Evolutionary conservation across 2,329 filamentous ascomycete genomes (phyloP), one percentile per base, ranked within the genome.

Genomic region (Pseudogymnoascus pannorum): DNA sequence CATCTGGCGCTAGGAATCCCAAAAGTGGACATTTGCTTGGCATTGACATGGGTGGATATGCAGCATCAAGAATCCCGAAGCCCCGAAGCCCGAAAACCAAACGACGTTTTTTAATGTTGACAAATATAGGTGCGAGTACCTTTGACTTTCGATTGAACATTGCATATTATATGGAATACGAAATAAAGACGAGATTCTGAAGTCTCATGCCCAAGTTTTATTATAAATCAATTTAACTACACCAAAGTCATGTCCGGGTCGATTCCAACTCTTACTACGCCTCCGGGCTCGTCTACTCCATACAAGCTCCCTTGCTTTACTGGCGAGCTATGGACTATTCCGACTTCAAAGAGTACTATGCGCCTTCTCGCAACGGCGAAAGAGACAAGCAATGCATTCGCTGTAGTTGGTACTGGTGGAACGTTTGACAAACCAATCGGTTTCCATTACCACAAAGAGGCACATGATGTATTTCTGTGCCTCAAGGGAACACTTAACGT

Each of bases 391-490:
- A 68, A 68, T 57, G 66, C 69, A 2, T 68, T 70, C 44, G 66
- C 68, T 4, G 62, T 70, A 3, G 65, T 70, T 5, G 64, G 66
- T 4, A 68, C 66, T 4, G 67, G 69, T 4, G 66, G 66, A 9
- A 68, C 68, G 8, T 66, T 63, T 38, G 67, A 68, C 33, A 62
- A 67, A 14, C 66, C 68, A 6, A 68, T 69, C 2, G 82, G 81
- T 0, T 85, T 84, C 65, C 82, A 85, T 69, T 83, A 77, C 66
- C 82, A 85, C 65, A 75, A 76, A 31, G 76, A 83, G 58, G 78
- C 81, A 0, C 82, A 84, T 65, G 82, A 84, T 67, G 77, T 84
- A 3, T 85, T 84, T 66, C 71, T 84, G 2, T 78, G 80, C 16
- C 76, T 79, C 2, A 82, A 84, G 67, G 82, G 82, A 0, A 78